phyloP scores from a whole-genome alignment of 345 rosid genomes.

The rapeseed (Brassica napus) region Da-Ae NC_063438.1:27895001-27895500 shows the following conservation, averaged over 20 bases:
- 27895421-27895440: constrained; percentile 9
- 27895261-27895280: constrained; percentile 89
- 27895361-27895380: constrained; percentile 11
- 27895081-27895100: constrained; percentile 92
- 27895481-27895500: background rate
- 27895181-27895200: background rate
- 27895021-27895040: constrained; percentile 60
- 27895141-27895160: constrained; percentile 91
- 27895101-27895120: constrained; percentile 91
- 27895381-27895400: background rate
- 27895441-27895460: constrained; percentile 23
- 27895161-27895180: constrained; percentile 70
- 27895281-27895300: constrained; percentile 77
- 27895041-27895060: constrained; percentile 86
- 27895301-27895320: constrained; percentile 89
- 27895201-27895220: background rate
- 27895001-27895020: constrained; percentile 10
- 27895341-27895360: constrained; percentile 15
- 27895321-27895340: constrained; percentile 41
- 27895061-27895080: constrained; percentile 77
- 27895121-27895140: constrained; percentile 97
- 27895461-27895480: constrained; percentile 12
- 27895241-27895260: constrained; percentile 61
- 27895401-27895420: background rate
- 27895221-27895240: constrained; percentile 18